Conservation (phyloP, 805 yeast species). For the Yamadazyma akitaensis region DNA sequence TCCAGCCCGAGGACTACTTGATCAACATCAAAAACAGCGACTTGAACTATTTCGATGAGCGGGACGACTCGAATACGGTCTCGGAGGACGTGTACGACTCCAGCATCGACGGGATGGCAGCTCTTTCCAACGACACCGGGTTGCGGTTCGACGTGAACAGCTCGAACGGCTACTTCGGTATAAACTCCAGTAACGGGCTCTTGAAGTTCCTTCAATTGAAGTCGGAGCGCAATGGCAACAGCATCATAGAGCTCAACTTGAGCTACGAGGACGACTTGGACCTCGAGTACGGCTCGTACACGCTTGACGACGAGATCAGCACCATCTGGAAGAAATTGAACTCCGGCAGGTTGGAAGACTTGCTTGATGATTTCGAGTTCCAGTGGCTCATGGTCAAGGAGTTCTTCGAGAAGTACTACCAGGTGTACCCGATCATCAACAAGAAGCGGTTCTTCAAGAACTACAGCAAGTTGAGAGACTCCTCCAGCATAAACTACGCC, state of each 20-base stretch:
- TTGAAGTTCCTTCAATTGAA: constrained; percentile 45
- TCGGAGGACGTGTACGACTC: constrained; percentile 16
- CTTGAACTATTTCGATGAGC: constrained; percentile 18
- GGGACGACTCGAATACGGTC: constrained; percentile 13
- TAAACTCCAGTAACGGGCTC: constrained; percentile 57
- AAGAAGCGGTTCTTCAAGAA: constrained; percentile 16
- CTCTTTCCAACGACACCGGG: constrained; percentile 36
- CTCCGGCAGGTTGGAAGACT: constrained; percentile 18
- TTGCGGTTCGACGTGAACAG: constrained; percentile 29
- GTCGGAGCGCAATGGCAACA: constrained; percentile 21
- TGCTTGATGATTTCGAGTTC: constrained; percentile 15
- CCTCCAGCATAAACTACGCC: constrained; percentile 5
- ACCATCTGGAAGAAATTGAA: constrained; percentile 15
- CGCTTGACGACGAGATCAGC: constrained; percentile 17
- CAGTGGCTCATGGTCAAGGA: constrained; percentile 14
- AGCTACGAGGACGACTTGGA: constrained; percentile 5
- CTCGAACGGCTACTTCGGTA: constrained; percentile 60
- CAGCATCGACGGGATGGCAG: constrained; percentile 63
- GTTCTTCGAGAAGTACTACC: constrained; percentile 18
- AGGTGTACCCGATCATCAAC: constrained; percentile 19
- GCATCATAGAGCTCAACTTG: constrained; percentile 22
- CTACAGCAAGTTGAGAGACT: constrained; percentile 2
- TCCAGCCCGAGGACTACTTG: constrained; percentile 19
- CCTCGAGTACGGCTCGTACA: constrained; percentile 11
- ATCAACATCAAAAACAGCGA: constrained; percentile 18